Base-by-base conservation (phyloP, 805 yeast genomes). In the Candida schatavii region DNA sequence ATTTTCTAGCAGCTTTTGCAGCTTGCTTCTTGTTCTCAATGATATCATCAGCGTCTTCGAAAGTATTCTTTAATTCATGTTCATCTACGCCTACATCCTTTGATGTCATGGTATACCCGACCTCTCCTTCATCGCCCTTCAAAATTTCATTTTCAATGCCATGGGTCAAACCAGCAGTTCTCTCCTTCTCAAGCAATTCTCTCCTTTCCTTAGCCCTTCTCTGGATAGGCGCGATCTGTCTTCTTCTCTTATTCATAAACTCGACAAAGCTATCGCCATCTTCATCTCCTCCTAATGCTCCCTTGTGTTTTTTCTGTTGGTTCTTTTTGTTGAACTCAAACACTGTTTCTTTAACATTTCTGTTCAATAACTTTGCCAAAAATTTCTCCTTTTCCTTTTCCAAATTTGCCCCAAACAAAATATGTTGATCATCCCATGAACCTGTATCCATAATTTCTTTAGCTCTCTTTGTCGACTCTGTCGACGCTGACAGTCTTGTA, bases 171-270 rank as follows among this genome's bases (percentile, higher is more conserved):
- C 95, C 95, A 11, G 88, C 86, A 30, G 74, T 48, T 65, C 89
- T 76, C 59, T 86, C 95, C 59, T 77, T 80, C 49, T 83, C 90
- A 32, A 83, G 58, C 40, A 86, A 62, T 36, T 80, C 84, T 52
- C 73, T 72, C 53, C 83, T 74, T 59, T 89, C 95, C 46, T 70
- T 72, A 0, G 95, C 89, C 51, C 83, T 77, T 51, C 81, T 72
- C 61, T 90, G 96, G 39, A 90, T 80, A 9, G 95, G 95, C 0
- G 95, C 96, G 43, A 91, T 74, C 59, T 90, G 97, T 45, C 74
- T 75, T 60, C 99, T 75, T 70, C 98, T 74, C 46, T 81, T 80
- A 48, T 81, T 75, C 99, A 93, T 93, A 57, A 93, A 72, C 41
- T 83, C 83, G 30, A 86, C 83, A 57, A 88, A 72, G 38, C 81